Evolutionary conservation across 2,329 filamentous ascomycete species (phyloP).

Genomic region (Aureobasidium melanogenum): DNA sequence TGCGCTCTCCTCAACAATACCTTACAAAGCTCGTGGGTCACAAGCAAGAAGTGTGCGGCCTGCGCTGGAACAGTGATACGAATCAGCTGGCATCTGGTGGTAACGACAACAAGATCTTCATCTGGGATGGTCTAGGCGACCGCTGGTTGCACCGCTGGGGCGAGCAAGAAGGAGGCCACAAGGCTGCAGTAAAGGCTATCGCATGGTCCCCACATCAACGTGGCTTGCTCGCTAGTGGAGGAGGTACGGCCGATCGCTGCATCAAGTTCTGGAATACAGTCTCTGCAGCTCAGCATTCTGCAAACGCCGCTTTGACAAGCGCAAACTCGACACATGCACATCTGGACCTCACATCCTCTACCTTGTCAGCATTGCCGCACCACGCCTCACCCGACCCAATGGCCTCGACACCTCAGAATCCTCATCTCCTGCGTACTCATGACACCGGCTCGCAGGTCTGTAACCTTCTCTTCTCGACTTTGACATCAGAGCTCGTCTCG

Average conservation of each 20-base stretch:
- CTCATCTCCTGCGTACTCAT: constrained; percentile 60
- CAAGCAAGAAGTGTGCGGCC: constrained; percentile 94
- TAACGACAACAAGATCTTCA: constrained; percentile 98
- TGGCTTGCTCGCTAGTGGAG: constrained; percentile 86
- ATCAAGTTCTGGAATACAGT: constrained; percentile 97
- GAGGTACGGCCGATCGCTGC: constrained; percentile 86
- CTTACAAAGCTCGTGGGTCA: constrained; percentile 80
- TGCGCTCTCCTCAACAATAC: constrained; percentile 85
- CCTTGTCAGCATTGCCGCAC: constrained; percentile 18
- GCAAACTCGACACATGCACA: constrained; percentile 16
- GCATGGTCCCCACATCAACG: constrained; percentile 96
- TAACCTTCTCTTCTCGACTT: constrained; percentile 94
- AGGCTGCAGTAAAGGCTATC: constrained; percentile 93
- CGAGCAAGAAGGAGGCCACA: constrained; percentile 91
- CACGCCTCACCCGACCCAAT: constrained; percentile 24
- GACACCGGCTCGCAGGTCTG: constrained; percentile 99
- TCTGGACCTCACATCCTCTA: constrained; percentile 17
- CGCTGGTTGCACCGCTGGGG: constrained; percentile 89
- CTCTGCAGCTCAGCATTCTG: constrained; percentile 31
- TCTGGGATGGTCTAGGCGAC: constrained; percentile 94
- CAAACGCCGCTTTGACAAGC: constrained; percentile 26
- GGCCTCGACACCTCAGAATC: constrained; percentile 32
- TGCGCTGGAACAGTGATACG: constrained; percentile 96
- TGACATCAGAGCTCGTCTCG: constrained; percentile 93
- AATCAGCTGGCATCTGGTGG: constrained; percentile 90